phyloP scores from a whole-genome alignment of 2,329 filamentous ascomycete species.

The Nemania sp. region DNA sequence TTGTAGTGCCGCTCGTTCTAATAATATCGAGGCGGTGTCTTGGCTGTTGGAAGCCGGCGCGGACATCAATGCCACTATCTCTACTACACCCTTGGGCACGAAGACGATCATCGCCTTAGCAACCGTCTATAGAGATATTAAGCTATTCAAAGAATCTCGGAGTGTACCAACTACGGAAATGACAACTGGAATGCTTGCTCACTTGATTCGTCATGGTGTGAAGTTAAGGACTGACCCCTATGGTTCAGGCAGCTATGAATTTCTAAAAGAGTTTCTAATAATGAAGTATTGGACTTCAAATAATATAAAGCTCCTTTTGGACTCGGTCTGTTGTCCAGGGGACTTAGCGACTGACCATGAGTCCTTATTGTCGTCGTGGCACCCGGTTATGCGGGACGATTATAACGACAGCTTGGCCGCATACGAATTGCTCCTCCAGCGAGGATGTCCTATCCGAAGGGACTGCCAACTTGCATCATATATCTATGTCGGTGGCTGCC shows the following conservation, averaged over 20 bases:
- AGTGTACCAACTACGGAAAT: neutral
- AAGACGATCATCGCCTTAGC: neutral
- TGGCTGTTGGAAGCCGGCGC: slow-evolving; percentile 14
- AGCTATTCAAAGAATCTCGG: too few species aligned
- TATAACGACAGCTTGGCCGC: neutral
- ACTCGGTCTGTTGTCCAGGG: neutral
- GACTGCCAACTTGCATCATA: neutral
- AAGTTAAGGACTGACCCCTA: neutral
- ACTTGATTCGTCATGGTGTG: slow-evolving; percentile 4
- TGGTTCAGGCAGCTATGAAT: neutral
- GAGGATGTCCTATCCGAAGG: slow-evolving; percentile 9
- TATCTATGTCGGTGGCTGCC: neutral
- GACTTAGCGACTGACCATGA: slow-evolving; percentile 10
- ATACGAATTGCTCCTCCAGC: slow-evolving; percentile 8
- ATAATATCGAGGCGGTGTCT: slow-evolving; percentile 13
- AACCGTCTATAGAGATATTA: neutral
- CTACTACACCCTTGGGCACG: neutral
- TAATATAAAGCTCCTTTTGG: neutral
- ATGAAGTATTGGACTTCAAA: too few species aligned
- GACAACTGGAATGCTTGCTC: slow-evolving; percentile 8
- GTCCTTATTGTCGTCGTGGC: neutral
- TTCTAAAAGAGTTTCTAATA: neutral
- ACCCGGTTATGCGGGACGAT: too few species aligned
- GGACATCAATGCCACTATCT: slow-evolving; percentile 4
- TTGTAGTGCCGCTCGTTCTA: slow-evolving; percentile 7